Base-by-base conservation (phyloP, 495 filamentous ascomycete species). In the Neurospora sp. region DNA sequence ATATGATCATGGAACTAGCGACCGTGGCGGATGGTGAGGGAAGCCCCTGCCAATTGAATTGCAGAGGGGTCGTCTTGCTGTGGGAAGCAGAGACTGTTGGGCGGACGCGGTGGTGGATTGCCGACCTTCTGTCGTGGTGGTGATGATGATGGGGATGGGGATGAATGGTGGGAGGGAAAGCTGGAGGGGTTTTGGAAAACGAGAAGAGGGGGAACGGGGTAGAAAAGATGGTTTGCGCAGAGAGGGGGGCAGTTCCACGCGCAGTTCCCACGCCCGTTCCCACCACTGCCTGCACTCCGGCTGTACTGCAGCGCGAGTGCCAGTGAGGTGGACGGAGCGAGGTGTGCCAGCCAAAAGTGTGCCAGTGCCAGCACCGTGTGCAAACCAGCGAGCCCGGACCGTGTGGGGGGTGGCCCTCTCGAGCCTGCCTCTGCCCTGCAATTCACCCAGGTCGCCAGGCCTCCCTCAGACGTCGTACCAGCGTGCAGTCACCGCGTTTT, bases 1-100 rank as follows among this genome's bases (percentile, higher is more conserved):
- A 76, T 88, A 83, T 83, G 79, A 79, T 86, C 87, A 89, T 89
- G 82, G 86, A 85, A 84, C 74, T 31, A 42, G 71, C 71, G 66
- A 71, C 69, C 48, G 69, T 74, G 71, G 74, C 74, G 74, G 48
- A 71, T 74, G 73, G 72, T 72, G 74, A 72, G 73, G 48, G 77
- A 76, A 78, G 76, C 75, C 69, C 39, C n/a, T 66, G 78, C 76
- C 76, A 78, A 76, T 75, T 76, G 39, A 66, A 54, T 69, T 75
- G 71, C 72, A 44, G 72, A 46, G 71, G 31, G 73, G 72, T 71
- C 75, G 76, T 76, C 77, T 77, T 76, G 77, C 77, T 78, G 73
- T 44, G 41, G 46, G 27, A 75, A 78, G 79, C 76, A 74, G 74
- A 80, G 77, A 79, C 76, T 70, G 39, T 75, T 46, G 31, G 18